Conservation (phyloP, 495 filamentous ascomycete species). For the Cercophora newfieldiana region DNA sequence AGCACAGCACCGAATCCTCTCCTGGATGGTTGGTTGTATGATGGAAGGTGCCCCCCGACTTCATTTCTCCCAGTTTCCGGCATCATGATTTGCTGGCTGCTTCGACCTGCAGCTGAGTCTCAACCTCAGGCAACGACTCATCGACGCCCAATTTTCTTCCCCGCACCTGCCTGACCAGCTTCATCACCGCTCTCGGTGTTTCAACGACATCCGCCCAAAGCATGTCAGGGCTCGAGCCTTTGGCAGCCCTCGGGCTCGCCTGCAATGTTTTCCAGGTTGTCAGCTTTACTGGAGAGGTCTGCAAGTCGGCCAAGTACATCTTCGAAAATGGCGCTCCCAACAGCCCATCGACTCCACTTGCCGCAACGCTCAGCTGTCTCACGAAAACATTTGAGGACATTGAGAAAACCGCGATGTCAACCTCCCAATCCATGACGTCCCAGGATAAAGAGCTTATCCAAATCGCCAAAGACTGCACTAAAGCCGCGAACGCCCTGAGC, state of each 20-base stretch:
- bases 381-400: slow-evolving; percentile 1
- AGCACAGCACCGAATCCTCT: too few relatives aligned
- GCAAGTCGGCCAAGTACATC: background rate
- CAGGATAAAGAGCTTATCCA: background rate
- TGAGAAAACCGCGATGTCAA: background rate
- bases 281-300: slow-evolving; percentile 15
- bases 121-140: background rate
- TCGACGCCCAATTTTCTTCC: background rate
- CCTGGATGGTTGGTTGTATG: too few relatives aligned
- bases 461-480: slow-evolving; percentile 14
- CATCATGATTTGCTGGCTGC: too few relatives aligned
- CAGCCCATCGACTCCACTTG: background rate
- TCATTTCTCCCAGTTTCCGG: too few relatives aligned
- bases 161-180: background rate
- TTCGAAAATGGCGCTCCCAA: background rate
- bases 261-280: slow-evolving; percentile 17
- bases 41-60: too few relatives aligned
- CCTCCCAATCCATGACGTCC: background rate
- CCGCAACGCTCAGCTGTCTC: background rate
- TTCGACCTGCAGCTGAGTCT: background rate
- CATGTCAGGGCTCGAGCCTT: slow-evolving; percentile 18
- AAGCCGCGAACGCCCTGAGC: background rate
- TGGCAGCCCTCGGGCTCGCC: slow-evolving; percentile 16
- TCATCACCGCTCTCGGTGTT: background rate
- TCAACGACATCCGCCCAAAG: background rate